Conservation (phyloP, 2,329 filamentous ascomycete species). For the Knufia petricola region DNA sequence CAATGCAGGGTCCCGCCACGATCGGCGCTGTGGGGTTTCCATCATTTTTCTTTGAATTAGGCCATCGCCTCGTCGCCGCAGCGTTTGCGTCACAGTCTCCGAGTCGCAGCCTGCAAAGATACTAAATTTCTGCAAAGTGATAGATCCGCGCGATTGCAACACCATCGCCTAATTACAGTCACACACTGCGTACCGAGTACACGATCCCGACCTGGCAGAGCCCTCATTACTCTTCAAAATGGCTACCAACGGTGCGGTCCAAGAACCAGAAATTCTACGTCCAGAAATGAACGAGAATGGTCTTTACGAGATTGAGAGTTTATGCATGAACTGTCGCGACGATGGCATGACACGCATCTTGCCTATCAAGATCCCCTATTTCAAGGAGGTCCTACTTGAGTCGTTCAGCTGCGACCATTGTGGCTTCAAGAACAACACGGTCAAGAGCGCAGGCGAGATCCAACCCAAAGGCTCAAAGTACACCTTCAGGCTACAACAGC, state of each 20-base stretch:
- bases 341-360: constrained; percentile 79
- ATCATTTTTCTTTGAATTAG: constrained; percentile 14
- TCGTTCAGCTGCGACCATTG: constrained; percentile 91
- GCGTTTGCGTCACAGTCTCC: too few species aligned
- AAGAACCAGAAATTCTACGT: constrained; percentile 11
- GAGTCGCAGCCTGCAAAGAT: too few species aligned
- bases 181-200: too few species aligned
- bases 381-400: constrained; percentile 95
- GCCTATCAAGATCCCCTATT: constrained; percentile 88
- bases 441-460: constrained; percentile 84
- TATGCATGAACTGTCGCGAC: constrained; percentile 79
- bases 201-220: too few species aligned
- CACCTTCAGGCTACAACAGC: constrained; percentile 64
- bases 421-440: constrained; percentile 80
- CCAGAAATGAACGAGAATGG: constrained; percentile 24
- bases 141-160: neutral
- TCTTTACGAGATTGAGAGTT: constrained; percentile 49
- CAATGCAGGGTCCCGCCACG: constrained; percentile 5
- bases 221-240: neutral
- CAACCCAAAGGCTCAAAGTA: constrained; percentile 82
- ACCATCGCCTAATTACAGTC: neutral
- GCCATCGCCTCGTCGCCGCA: too few species aligned
- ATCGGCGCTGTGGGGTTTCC: neutral
- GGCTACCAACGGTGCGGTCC: constrained; percentile 12
- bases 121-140: too few species aligned